Evolutionary conservation across 202 grass and related monocot genomes (phyloP).

Genomic region (Schoenoplectus triqueter): DNA sequence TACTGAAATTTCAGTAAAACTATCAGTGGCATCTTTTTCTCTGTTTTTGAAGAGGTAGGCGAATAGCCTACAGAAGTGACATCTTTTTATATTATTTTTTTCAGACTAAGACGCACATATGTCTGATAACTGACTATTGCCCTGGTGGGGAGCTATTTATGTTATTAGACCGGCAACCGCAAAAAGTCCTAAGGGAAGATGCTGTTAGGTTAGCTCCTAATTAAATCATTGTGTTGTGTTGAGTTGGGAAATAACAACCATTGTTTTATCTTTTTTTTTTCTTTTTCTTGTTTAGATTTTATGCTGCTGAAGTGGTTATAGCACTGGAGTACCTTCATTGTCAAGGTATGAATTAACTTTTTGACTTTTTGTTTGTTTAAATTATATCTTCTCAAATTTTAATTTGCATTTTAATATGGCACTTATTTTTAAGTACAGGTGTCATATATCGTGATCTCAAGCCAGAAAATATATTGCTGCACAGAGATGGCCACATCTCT

Average conservation of each 20-base stretch:
- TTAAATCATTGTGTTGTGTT: slow-evolving; percentile 31
- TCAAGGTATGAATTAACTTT: slow-evolving; percentile 58
- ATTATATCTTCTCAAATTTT: background rate
- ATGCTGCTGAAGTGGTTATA: slow-evolving; percentile 82
- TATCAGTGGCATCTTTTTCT: background rate
- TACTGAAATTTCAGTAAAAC: background rate
- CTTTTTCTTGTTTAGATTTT: slow-evolving; percentile 59
- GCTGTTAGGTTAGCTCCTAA: slow-evolving; percentile 64
- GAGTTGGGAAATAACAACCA: background rate
- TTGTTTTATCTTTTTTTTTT: slow-evolving; percentile 34
- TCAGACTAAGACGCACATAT: slow-evolving; percentile 90
- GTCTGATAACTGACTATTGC: slow-evolving; percentile 84
- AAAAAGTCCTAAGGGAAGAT: slow-evolving; percentile 78
- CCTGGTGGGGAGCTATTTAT: slow-evolving; percentile 84
- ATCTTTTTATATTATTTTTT: slow-evolving; percentile 27
- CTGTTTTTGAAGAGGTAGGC: background rate
- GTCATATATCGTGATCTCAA: slow-evolving; percentile 94
- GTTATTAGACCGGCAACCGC: slow-evolving; percentile 74
- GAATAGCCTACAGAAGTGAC: background rate
- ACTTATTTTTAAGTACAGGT: slow-evolving; percentile 48
- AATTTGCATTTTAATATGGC: background rate
- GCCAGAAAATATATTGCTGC: slow-evolving; percentile 91
- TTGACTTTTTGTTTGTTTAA: background rate
- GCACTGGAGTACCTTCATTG: slow-evolving; percentile 97
- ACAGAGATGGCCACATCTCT: slow-evolving; percentile 80